Evolutionary conservation across 192 early-diverging fungal species (phyloP), one percentile per base, ranked within the genome.

Genomic region (Podila minutissima): DNA sequence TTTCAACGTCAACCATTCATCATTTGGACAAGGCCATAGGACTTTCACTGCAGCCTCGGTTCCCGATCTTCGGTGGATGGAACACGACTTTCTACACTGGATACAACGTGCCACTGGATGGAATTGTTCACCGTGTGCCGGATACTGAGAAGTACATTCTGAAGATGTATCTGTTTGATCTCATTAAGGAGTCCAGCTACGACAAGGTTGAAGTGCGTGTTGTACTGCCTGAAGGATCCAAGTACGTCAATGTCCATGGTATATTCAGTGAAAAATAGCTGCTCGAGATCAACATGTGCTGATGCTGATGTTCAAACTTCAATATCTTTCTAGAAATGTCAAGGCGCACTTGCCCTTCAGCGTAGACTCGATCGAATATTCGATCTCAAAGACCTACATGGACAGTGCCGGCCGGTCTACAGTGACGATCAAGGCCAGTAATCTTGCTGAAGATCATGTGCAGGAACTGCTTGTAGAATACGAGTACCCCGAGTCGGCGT

Each of bases 41-140:
- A 12, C 83, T 99, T 74, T 89, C 92, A 50, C 85, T 98, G n/a
- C 82, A 77, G 33, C 97, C 98, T 32, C 91, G 98, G 35, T 99
- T 94, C 84, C 98, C 97, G 35, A 57, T 99, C 4, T 94, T 92
- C 82, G 98, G 98, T 59, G 95, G 95, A 22, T 99, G 97, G 97
- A 94, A 93, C 72, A 98, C 97, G 74, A 95, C 93, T 11, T 99
- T 95, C 94, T 93, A 92, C 74, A 93, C 95, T 72, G 97, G 96
- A 8, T 99, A 96, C 87, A 93, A 94, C 62, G 85, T 93, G 22
- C 93, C 96, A 13, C 67, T 95, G 24, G 64, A 71, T 50, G 72
- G 83, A 20, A 92, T 93, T 75, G 64, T 98, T 41, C 92, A 89
- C 50, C 83, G 85, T 15, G 41, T 64, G 24, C 66, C 89, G 24